Evolutionary conservation across 2,329 filamentous ascomycete species (phyloP).

Genomic region (Tetracladium maxilliforme): DNA sequence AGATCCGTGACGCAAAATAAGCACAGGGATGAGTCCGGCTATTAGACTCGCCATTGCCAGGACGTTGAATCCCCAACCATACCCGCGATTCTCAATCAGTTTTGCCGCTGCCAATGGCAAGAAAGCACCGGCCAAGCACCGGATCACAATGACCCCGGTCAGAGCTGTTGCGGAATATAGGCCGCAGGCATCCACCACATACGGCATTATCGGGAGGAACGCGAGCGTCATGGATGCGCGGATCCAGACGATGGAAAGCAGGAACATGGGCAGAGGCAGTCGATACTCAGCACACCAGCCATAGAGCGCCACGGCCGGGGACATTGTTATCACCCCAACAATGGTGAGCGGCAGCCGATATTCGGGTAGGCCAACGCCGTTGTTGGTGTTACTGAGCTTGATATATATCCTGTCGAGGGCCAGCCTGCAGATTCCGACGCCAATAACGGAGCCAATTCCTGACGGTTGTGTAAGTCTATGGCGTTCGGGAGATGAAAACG

Average conservation of each 20-base stretch:
- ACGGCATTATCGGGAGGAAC: constrained; percentile 28
- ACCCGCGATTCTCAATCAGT: constrained; percentile 28
- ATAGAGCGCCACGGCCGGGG: constrained; percentile 27
- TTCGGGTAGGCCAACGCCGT: constrained; percentile 31
- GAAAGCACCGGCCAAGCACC: constrained; percentile 40
- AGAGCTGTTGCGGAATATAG: constrained; percentile 40
- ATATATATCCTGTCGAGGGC: constrained; percentile 40
- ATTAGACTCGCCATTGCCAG: constrained; percentile 24
- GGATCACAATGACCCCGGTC: constrained; percentile 30
- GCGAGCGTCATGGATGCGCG: too few species aligned
- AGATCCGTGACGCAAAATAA: constrained; percentile 33
- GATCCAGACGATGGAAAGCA: constrained; percentile 28
- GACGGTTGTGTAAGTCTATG: too few species aligned
- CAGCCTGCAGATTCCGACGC: too few species aligned
- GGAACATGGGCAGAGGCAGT: constrained; percentile 25
- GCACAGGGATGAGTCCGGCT: constrained; percentile 32
- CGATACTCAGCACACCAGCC: constrained; percentile 33
- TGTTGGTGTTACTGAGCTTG: constrained; percentile 22
- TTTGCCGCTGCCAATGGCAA: constrained; percentile 34
- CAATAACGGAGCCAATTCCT: too few species aligned
- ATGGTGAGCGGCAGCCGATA: constrained; percentile 36
- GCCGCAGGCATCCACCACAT: constrained; percentile 41
- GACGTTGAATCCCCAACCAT: constrained; percentile 33
- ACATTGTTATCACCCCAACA: constrained; percentile 27
- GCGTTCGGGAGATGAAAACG: too few species aligned